These are phyloP conservation scores for Cladorrhinum samala DNA, from an alignment of 495 filamentous ascomycete genomes.

Conservation along the genomic window DNA sequence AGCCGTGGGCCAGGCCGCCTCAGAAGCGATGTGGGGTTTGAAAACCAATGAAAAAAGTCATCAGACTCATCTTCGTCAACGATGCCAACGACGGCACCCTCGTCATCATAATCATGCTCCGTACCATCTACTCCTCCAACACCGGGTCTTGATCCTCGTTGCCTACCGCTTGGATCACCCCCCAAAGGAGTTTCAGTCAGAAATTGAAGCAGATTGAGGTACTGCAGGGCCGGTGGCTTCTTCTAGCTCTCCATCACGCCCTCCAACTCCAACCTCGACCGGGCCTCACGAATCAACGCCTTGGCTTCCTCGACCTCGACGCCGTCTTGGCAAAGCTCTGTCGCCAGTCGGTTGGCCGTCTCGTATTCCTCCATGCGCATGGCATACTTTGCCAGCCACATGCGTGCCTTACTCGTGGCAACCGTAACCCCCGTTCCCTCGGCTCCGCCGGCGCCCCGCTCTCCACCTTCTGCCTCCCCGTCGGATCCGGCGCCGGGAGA, in stretches of 20 bases:
- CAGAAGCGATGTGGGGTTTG: too few relatives aligned
- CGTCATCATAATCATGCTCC: too few relatives aligned
- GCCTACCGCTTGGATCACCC: not conserved
- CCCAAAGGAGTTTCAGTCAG: not conserved
- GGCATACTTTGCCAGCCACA: slow-evolving; percentile 87
- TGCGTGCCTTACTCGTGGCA: slow-evolving; percentile 81
- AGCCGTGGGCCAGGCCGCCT: too few relatives aligned
- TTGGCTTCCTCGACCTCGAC: slow-evolving; percentile 98
- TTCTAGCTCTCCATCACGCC: slow-evolving; percentile 27
- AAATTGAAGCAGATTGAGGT: slow-evolving; percentile 1
- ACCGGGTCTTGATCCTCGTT: not conserved
- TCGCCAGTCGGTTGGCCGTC: slow-evolving; percentile 73
- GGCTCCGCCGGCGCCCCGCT: slow-evolving; percentile 32
- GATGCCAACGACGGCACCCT: too few relatives aligned
- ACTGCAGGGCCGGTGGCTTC: slow-evolving; percentile 10
- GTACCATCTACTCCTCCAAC: too few relatives aligned
- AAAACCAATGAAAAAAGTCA: too few relatives aligned
- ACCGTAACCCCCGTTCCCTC: slow-evolving; percentile 72
- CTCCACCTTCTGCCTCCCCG: slow-evolving; percentile 40
- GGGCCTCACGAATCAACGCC: slow-evolving; percentile 82
- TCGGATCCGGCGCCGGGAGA: slow-evolving; percentile 46
- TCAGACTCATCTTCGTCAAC: too few relatives aligned
- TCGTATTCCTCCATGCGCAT: slow-evolving; percentile 66
- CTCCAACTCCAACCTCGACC: slow-evolving; percentile 65
- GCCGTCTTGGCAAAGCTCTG: slow-evolving; percentile 91